phyloP scores from a whole-genome alignment of 768 basidiomycete genomes.

The Lentinula edodes region DNA sequence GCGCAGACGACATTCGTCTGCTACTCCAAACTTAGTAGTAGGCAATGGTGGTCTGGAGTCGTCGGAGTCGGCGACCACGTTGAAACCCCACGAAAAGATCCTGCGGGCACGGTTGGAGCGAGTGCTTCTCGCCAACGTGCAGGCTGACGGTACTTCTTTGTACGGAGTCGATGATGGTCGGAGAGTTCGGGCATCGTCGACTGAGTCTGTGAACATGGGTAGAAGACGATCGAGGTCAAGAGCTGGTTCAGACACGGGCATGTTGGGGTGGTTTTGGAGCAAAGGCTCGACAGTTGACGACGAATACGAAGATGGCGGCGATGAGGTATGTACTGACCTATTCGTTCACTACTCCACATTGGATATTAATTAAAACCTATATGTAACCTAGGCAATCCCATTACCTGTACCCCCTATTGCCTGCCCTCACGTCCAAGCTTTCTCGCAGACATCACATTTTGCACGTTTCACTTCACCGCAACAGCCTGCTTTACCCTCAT shows the following conservation, averaged over 20 bases:
- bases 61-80: neutral
- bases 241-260: neutral
- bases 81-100: neutral
- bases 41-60: neutral
- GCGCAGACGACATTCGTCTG: neutral
- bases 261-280: neutral
- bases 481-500: neutral
- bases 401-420: neutral
- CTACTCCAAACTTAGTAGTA: neutral
- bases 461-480: neutral
- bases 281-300: neutral
- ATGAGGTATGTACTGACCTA: no score
- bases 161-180: neutral
- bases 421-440: neutral
- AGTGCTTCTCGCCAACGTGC: neutral
- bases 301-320: neutral
- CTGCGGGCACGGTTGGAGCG: neutral
- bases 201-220: neutral
- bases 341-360: no score
- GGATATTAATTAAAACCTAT: neutral
- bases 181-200: neutral
- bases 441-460: neutral
- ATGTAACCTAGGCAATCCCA: neutral
- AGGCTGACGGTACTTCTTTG: neutral
- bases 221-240: neutral